Conservation (phyloP, 2,329 filamentous ascomycete species). For the Rhinocladiella mackenziei region DNA sequence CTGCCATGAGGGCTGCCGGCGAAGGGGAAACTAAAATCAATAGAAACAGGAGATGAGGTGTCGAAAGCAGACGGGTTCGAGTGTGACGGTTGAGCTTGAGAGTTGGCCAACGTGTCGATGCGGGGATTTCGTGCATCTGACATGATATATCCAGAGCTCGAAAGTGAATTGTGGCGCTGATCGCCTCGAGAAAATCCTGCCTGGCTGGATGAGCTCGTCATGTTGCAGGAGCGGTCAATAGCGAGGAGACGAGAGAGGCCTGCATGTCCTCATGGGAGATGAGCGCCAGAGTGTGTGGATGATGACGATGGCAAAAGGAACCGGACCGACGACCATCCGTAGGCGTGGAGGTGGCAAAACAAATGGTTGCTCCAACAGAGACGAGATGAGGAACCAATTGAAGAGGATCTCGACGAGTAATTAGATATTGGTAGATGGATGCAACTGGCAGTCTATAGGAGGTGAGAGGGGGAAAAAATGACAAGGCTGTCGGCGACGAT, state of each 20-base stretch:
- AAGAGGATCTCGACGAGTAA: no score
- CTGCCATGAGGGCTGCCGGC: constrained; percentile 25
- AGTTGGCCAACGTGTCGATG: constrained; percentile 19
- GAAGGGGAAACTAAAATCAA: constrained; percentile 27
- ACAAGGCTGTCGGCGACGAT: not conserved
- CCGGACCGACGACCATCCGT: constrained; percentile 4
- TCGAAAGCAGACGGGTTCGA: constrained; percentile 21
- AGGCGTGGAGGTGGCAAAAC: not conserved
- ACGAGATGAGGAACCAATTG: no score
- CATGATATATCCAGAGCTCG: constrained; percentile 14
- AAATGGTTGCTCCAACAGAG: not conserved
- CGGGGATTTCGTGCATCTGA: constrained; percentile 22
- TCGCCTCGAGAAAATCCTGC: constrained; percentile 6
- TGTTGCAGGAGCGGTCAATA: constrained; percentile 7
- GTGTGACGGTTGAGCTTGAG: constrained; percentile 13
- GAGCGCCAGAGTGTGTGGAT: constrained; percentile 5
- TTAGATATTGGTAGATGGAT: no score
- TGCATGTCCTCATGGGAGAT: constrained; percentile 17
- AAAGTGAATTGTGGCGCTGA: constrained; percentile 12
- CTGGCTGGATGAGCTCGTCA: constrained; percentile 21
- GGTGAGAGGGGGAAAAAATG: not conserved
- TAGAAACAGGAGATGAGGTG: constrained; percentile 21
- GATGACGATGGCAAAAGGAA: not conserved
- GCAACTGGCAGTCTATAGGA: no score
- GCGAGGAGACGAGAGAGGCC: not conserved